Percentiles rank a stretch among this genome's conserved stretches.
phyloP scores from a whole-genome alignment of 2,329 filamentous ascomycete species.

The Pseudogymnoascus sp. region DNA sequence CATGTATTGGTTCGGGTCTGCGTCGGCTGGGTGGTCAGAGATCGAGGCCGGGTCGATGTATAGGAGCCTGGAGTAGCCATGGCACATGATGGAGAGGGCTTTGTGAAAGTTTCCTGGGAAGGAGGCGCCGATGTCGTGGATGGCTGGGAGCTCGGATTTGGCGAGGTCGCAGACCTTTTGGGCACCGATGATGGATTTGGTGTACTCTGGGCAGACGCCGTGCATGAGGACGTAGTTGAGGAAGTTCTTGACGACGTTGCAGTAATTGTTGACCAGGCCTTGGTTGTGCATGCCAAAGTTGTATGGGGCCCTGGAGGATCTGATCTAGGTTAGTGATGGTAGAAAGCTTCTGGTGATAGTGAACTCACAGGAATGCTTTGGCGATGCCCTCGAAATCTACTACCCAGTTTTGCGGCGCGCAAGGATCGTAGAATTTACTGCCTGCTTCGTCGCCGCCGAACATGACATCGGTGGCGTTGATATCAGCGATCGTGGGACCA shows the following conservation, averaged over 20 bases:
- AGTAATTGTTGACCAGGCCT: conserved; percentile 50
- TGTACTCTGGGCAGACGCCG: conserved; percentile 78
- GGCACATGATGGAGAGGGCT: conserved; percentile 65
- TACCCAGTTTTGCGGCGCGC: conserved; percentile 52
- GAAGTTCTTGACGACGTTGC: conserved; percentile 73
- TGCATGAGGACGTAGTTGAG: conserved; percentile 81
- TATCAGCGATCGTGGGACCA: conserved; percentile 56
- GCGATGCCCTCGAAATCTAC: conserved; percentile 77
- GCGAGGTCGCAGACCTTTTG: conserved; percentile 60
- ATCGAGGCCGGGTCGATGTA: conserved; percentile 11
- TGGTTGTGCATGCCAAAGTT: conserved; percentile 50
- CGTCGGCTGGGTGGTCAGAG: conserved; percentile 18
- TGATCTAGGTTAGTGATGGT: conserved; percentile 24
- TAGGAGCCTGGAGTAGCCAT: conserved; percentile 34
- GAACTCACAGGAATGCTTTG: conserved; percentile 67
- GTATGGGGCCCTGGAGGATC: conserved; percentile 50
- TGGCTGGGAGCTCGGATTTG: conserved; percentile 57
- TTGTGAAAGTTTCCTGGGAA: conserved; percentile 77
- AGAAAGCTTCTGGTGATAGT: background rate
- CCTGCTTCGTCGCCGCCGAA: conserved; percentile 35
- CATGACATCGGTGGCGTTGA: conserved; percentile 57
- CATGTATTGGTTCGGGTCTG: conserved; percentile 12
- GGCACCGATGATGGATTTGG: conserved; percentile 58
- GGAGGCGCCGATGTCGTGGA: conserved; percentile 41
- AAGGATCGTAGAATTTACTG: conserved; percentile 45